Base-by-base conservation (phyloP, 352 stramenopile genomes). In the Thraustotheca clavata region DNA sequence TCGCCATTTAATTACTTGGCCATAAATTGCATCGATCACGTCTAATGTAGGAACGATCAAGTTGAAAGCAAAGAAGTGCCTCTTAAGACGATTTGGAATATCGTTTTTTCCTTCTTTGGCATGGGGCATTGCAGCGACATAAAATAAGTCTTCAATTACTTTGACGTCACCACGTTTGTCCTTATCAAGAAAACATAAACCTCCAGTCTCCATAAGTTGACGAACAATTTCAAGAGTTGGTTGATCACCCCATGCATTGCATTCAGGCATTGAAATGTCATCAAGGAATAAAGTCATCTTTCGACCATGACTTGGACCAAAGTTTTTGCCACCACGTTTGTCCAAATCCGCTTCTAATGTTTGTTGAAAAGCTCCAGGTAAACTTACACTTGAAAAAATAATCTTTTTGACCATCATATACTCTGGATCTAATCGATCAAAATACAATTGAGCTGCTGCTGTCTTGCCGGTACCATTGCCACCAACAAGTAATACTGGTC, bases 11-110 rank as follows among this genome's bases (percentile, higher is more conserved):
- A 87, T 73, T 50, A 97, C 86, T 61, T 90, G 79, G 0, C 86
- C 86, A 54, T 89, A 97, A 54, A 97, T 96, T 12, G 81, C 70
- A 40, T 95, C 79, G 1, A 95, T 88, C 9, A 89, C 77, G n/a
- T 91, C 76, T 1, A 70, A 63, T 0, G 80, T 79, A 0, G 88
- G 86, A 26, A 87, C 69, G 22, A 91, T 67, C 18, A 97, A 61
- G 60, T 96, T 94, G 18, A 96, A 73, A 12, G 91, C 73, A 55
- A 96, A 86, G 70, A 97, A 97, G 59, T 96, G 88, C 1, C 88
- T 75, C 62, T 96, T 96, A 20, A 97, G 74, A 1, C 89, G 75
- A 67, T 91, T 92, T 27, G 89, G 88, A 24, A 95, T 86, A 61
- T 96, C 87, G 59, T 96, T 89, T 47, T 80, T 88, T 1, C 80